Percentiles rank a stretch among this genome's conserved stretches.
These are phyloP conservation scores for Cladophialophora yegresii DNA, from an alignment of 2,329 filamentous ascomycete species.

Conservation along the genomic window DNA sequence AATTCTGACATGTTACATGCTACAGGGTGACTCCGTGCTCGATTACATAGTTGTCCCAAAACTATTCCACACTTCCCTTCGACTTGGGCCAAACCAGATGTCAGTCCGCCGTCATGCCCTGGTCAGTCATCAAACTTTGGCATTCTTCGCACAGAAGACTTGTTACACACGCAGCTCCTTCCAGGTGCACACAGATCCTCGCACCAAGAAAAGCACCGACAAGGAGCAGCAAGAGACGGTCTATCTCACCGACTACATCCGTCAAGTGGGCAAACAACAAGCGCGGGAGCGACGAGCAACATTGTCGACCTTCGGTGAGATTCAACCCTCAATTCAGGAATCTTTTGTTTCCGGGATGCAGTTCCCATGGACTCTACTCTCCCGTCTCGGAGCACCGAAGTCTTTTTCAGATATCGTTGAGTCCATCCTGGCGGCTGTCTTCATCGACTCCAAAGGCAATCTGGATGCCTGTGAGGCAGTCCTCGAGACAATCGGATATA, in stretches of 20 bases:
- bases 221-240: slow-evolving; percentile 37
- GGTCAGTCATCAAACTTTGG: slow-evolving; percentile 78
- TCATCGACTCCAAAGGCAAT: slow-evolving; percentile 70
- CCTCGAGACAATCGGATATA: slow-evolving; percentile 64
- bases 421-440: slow-evolving; percentile 76
- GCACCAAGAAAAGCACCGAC: slow-evolving; percentile 36
- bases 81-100: slow-evolving; percentile 62
- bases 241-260: slow-evolving; percentile 30
- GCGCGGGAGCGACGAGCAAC: slow-evolving; percentile 17
- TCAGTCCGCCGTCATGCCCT: slow-evolving; percentile 73
- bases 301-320: slow-evolving; percentile 44
- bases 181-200: slow-evolving; percentile 29
- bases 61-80: slow-evolving; percentile 47
- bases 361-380: slow-evolving; percentile 78
- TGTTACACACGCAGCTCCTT: slow-evolving; percentile 13
- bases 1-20: background rate
- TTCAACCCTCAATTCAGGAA: slow-evolving; percentile 54
- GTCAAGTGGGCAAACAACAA: slow-evolving; percentile 14
- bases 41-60: slow-evolving; percentile 71
- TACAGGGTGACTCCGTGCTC: slow-evolving; percentile 75
- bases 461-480: slow-evolving; percentile 62
- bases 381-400: slow-evolving; percentile 68
- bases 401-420: slow-evolving; percentile 85
- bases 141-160: slow-evolving; percentile 58
- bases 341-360: slow-evolving; percentile 54